Percentiles rank a stretch among this genome's conserved stretches.
These are phyloP conservation scores for Epichloe gansuensis DNA, from an alignment of 2,329 filamentous ascomycete species.

Conservation along the genomic window DNA sequence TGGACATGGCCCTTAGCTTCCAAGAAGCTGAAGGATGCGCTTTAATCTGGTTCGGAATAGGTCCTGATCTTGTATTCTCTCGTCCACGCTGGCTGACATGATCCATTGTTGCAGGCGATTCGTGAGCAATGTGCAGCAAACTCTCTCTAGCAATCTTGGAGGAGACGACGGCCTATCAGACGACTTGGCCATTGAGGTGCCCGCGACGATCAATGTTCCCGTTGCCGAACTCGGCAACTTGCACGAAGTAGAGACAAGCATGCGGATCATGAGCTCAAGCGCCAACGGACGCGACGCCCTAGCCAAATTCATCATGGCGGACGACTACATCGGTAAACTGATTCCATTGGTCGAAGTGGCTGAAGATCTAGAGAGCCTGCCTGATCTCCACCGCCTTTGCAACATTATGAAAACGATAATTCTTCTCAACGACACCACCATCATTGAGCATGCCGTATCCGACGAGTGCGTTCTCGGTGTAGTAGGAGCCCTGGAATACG, in stretches of 20 bases:
- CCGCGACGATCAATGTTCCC: slow-evolving; percentile 61
- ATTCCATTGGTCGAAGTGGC: slow-evolving; percentile 78
- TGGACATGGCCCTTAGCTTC: slow-evolving; percentile 97
- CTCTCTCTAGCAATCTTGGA: slow-evolving; percentile 39
- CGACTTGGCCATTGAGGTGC: slow-evolving; percentile 64
- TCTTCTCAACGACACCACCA: slow-evolving; percentile 82
- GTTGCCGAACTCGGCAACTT: slow-evolving; percentile 72
- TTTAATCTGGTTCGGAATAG: slow-evolving; percentile 61
- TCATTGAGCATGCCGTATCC: slow-evolving; percentile 87
- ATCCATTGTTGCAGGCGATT: slow-evolving; percentile 59
- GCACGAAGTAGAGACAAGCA: slow-evolving; percentile 70
- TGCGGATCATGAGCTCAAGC: slow-evolving; percentile 66
- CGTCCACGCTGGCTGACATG: neutral
- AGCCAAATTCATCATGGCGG: slow-evolving; percentile 71
- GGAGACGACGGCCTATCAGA: slow-evolving; percentile 80
- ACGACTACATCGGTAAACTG: slow-evolving; percentile 79
- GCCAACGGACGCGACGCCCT: slow-evolving; percentile 72
- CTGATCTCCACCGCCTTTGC: slow-evolving; percentile 82
- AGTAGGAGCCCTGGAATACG: slow-evolving; percentile 92
- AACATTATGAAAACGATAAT: slow-evolving; percentile 98
- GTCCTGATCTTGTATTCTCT: slow-evolving; percentile 3
- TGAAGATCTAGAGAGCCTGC: slow-evolving; percentile 78
- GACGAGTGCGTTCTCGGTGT: slow-evolving; percentile 85
- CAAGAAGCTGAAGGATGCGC: slow-evolving; percentile 93
- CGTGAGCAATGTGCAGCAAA: slow-evolving; percentile 72